phyloP scores from a whole-genome alignment of 805 yeast species.

The Ogataea saltuana region DNA sequence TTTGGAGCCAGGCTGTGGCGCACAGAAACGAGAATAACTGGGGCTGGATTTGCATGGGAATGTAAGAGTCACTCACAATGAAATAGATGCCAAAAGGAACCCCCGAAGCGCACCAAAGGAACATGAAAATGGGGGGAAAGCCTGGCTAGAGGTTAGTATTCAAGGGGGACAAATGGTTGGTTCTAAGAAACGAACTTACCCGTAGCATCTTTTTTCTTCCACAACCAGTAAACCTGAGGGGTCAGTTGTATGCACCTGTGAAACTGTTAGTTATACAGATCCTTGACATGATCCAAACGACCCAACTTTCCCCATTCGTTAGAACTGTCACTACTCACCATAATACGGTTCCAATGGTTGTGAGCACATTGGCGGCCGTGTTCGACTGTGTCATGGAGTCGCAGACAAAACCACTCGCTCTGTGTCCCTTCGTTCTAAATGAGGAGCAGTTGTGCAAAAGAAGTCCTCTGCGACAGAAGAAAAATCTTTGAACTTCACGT shows the following conservation, averaged over 20 bases:
- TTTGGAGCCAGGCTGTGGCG: constrained; percentile 65
- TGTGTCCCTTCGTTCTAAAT: not conserved
- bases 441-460: not conserved
- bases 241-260: constrained; percentile 71
- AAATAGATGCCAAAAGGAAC: constrained; percentile 88
- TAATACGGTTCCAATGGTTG: constrained; percentile 85
- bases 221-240: constrained; percentile 72
- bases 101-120: constrained; percentile 78
- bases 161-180: not conserved
- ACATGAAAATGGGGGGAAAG: constrained; percentile 86
- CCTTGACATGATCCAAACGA: too few relatives aligned
- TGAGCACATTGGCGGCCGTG: constrained; percentile 70
- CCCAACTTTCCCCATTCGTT: constrained; percentile 1
- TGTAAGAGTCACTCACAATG: constrained; percentile 63
- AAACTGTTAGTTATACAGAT: too few relatives aligned
- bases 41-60: constrained; percentile 86
- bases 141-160: constrained; percentile 35
- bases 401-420: not conserved
- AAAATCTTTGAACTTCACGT: too few relatives aligned
- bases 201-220: constrained; percentile 72
- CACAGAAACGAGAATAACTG: constrained; percentile 76
- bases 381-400: constrained; percentile 18
- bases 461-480: not conserved
- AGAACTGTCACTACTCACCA: constrained; percentile 47
- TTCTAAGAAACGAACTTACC: constrained; percentile 33